Percentiles rank a stretch among this genome's conserved stretches.
Evolutionary conservation across 371 early-diverging fungal genomes (phyloP).

Genomic region (Mucor ambiguus): DNA sequence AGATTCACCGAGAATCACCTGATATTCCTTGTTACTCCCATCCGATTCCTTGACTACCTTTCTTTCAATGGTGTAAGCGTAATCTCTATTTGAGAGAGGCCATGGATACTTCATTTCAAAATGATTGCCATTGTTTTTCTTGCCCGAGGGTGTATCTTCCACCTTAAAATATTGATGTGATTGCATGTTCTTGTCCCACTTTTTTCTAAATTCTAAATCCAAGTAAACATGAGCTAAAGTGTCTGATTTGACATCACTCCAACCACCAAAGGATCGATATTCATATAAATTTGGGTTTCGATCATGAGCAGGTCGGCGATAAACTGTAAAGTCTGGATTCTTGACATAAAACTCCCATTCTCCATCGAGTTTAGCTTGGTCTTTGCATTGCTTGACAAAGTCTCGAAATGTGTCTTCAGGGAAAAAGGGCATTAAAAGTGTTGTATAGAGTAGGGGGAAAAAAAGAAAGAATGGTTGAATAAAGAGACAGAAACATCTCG

Average conservation of each 20-base stretch:
- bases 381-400: constrained; percentile 16
- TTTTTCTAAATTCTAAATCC: constrained; percentile 49
- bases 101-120: constrained; percentile 46
- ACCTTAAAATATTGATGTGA: constrained; percentile 32
- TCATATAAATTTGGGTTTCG: constrained; percentile 28
- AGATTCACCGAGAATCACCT: constrained; percentile 51
- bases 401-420: constrained; percentile 11
- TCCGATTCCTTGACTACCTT: constrained; percentile 23
- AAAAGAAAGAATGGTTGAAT: not conserved
- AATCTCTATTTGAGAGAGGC: constrained; percentile 53
- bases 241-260: constrained; percentile 27
- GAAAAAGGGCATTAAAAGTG: constrained; percentile 20
- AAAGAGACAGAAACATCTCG: not conserved
- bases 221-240: constrained; percentile 36
- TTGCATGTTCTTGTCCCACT: constrained; percentile 53
- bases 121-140: not conserved
- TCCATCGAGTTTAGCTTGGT: not conserved
- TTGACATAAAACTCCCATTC: constrained; percentile 34
- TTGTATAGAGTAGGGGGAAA: not conserved
- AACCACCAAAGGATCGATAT: constrained; percentile 34
- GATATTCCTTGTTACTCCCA: constrained; percentile 21
- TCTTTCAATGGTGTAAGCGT: constrained; percentile 43
- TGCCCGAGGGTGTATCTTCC: not conserved
- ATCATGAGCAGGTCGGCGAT: constrained; percentile 25
- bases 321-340: constrained; percentile 27